Evolutionary conservation across 176 grass and related monocot species (phyloP).

Genomic region (Paspalum notatum): DNA sequence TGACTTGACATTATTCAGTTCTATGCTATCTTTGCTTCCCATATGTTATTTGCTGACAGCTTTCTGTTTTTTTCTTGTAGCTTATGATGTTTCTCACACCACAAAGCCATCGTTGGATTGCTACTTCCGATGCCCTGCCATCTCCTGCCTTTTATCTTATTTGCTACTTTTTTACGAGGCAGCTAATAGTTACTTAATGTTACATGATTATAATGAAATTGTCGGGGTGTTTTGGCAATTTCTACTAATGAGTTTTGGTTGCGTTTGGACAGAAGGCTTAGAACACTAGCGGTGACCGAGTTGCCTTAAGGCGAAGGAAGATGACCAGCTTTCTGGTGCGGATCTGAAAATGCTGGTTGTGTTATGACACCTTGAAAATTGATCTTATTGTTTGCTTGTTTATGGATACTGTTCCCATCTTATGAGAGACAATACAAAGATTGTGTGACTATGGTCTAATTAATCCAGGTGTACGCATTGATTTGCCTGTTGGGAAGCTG

Average conservation of each 20-base stretch:
- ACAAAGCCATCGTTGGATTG: conserved; percentile 18
- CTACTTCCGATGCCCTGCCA: not conserved
- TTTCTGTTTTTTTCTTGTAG: conserved; percentile 40
- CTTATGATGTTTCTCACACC: conserved; percentile 21
- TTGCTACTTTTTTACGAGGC: conserved; percentile 29
- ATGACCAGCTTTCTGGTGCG: conserved; percentile 39
- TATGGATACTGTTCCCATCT: conserved; percentile 21
- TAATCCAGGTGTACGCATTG: conserved; percentile 34
- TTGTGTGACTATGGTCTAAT: conserved; percentile 41
- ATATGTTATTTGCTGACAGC: conserved; percentile 34
- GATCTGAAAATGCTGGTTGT: conserved; percentile 37
- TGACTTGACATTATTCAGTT: conserved; percentile 8
- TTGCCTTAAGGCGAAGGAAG: conserved; percentile 10
- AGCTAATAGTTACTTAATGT: conserved; percentile 30
- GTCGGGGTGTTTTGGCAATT: conserved; percentile 23
- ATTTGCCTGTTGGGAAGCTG: conserved; percentile 30
- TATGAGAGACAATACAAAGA: conserved; percentile 10
- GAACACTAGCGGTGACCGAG: conserved; percentile 30
- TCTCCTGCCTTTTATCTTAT: conserved; percentile 25
- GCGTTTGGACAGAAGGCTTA: conserved; percentile 47
- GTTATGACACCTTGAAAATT: conserved; percentile 40
- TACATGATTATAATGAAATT: conserved; percentile 32
- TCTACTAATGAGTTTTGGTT: conserved; percentile 50
- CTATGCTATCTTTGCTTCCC: conserved; percentile 12
- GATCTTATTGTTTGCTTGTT: conserved; percentile 24